Conservation (phyloP, 2,329 filamentous ascomycete genomes). For the Sporothrix brasiliensis region DNA sequence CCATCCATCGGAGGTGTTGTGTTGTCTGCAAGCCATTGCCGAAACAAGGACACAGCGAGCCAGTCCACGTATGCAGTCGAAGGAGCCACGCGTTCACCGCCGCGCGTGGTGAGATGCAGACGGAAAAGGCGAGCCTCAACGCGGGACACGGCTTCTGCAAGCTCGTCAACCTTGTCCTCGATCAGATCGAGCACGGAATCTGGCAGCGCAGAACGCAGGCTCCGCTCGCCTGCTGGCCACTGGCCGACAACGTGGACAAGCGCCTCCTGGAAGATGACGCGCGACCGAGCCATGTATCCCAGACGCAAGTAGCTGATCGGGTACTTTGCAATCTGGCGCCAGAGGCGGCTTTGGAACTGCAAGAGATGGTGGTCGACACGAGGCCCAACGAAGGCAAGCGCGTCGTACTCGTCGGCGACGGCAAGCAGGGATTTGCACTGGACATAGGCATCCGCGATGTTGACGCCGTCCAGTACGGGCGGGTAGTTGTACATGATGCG, state of each 20-base stretch:
- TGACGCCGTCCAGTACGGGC: conserved; percentile 77
- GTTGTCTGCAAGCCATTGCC: conserved; percentile 91
- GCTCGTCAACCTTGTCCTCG: conserved; percentile 91
- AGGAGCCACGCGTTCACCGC: conserved; percentile 81
- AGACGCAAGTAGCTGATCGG: conserved; percentile 89
- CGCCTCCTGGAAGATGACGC: conserved; percentile 82
- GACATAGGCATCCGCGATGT: conserved; percentile 89
- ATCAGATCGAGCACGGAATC: conserved; percentile 82
- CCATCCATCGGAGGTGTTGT: conserved; percentile 68
- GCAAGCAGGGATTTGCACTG: conserved; percentile 89
- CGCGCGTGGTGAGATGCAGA: conserved; percentile 73
- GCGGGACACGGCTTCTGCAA: conserved; percentile 78
- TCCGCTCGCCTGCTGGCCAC: conserved; percentile 81
- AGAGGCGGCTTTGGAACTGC: conserved; percentile 85
- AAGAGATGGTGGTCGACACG: conserved; percentile 92
- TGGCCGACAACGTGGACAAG: conserved; percentile 92
- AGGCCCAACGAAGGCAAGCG: conserved; percentile 81
- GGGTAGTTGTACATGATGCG: conserved; percentile 94
- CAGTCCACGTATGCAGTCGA: conserved; percentile 82
- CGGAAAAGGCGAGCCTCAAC: conserved; percentile 83
- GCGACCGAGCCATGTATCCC: conserved; percentile 80
- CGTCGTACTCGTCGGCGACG: conserved; percentile 93
- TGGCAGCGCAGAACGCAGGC: conserved; percentile 73
- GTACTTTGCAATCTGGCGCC: conserved; percentile 97
- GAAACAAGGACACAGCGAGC: conserved; percentile 83